Conservation (phyloP, 495 filamentous ascomycete genomes). For the Talaromyces ruber region DNA sequence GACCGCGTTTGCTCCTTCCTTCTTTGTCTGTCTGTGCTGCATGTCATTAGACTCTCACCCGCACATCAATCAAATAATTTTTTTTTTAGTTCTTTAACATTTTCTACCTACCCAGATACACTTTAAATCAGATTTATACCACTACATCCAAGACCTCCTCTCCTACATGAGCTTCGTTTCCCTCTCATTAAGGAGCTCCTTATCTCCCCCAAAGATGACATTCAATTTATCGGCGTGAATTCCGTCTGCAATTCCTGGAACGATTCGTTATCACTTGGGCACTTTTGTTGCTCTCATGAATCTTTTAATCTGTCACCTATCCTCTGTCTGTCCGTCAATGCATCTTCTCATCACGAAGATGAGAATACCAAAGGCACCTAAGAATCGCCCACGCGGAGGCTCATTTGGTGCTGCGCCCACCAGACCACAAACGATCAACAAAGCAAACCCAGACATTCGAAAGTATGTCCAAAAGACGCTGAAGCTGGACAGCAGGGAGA, state of each 20-base stretch:
- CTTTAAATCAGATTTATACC: not conserved
- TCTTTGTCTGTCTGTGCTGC: slow-evolving; percentile 1
- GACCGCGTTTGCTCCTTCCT: not conserved
- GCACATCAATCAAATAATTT: not conserved
- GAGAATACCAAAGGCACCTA: not conserved
- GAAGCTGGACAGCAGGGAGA: slow-evolving; percentile 10
- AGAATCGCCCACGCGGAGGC: not conserved
- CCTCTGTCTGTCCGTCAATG: not conserved
- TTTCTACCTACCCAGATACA: too few species aligned
- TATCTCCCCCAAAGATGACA: not conserved
- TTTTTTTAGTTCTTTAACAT: not conserved
- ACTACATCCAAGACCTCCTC: not conserved
- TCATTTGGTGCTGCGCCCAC: not conserved
- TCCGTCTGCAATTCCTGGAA: not conserved
- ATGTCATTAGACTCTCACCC: not conserved
- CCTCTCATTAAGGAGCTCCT: not conserved
- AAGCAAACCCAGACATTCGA: slow-evolving; percentile 21
- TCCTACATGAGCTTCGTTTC: not conserved
- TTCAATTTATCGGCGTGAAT: not conserved
- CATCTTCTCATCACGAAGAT: not conserved
- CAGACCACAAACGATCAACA: not conserved
- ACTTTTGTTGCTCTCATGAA: too few species aligned
- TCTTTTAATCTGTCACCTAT: not conserved
- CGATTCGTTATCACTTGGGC: not conserved
- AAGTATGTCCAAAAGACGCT: slow-evolving; percentile 21